Percentiles rank a stretch among this genome's conserved stretches.
Conservation (phyloP, 2,329 filamentous ascomycete species). For the Diaporthe ilicicola region DNA sequence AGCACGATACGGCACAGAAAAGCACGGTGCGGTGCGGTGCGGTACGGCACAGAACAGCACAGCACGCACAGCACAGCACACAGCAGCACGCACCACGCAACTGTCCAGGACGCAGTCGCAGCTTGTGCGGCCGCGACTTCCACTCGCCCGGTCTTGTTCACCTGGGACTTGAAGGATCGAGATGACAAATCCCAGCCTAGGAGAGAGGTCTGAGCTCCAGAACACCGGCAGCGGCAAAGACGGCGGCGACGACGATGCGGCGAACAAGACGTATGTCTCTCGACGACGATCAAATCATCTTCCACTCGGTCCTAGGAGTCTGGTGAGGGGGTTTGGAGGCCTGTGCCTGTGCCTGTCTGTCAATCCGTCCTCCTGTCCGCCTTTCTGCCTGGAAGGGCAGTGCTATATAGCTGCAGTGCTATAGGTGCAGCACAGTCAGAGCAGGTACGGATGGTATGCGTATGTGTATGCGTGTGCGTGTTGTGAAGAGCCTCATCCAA, state of each 20-base stretch:
- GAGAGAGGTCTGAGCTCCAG: neutral
- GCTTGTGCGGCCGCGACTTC: neutral
- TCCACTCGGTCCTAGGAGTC: neutral
- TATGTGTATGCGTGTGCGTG: neutral
- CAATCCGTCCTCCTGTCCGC: neutral
- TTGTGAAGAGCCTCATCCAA: neutral
- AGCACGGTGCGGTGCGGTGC: neutral
- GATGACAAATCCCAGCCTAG: slow-evolving; percentile 8
- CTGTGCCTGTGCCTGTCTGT: neutral
- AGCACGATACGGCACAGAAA: slow-evolving; percentile 11
- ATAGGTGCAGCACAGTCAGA: neutral
- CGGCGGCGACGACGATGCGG: neutral
- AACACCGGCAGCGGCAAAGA: neutral
- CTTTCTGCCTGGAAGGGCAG: neutral
- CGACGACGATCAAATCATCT: slow-evolving; percentile 8
- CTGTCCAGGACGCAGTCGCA: neutral
- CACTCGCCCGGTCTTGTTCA: slow-evolving; percentile 1
- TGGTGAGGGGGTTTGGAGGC: neutral
- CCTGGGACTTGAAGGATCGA: slow-evolving; percentile 15
- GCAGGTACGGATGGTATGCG: neutral
- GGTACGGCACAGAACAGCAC: neutral
- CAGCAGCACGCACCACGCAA: neutral
- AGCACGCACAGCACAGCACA: neutral
- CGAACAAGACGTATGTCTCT: neutral
- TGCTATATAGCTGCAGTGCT: neutral